Evolutionary conservation across 1,139 yeast species (phyloP).

Genomic region (Saccharomycopsis crataegensis): DNA sequence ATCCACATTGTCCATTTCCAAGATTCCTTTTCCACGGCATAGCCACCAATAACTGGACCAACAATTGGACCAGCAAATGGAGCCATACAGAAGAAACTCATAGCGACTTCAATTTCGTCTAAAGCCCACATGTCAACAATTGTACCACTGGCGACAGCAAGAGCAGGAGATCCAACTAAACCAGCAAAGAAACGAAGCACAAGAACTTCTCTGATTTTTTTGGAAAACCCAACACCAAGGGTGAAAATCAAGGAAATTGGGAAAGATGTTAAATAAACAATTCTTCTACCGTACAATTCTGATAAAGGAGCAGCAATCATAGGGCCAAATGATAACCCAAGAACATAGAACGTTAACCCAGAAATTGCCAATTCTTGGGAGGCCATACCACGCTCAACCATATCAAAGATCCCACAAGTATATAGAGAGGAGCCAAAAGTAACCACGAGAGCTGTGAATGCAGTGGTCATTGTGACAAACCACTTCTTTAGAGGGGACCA

Average conservation of each 20-base stretch:
- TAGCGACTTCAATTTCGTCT: conserved; percentile 58
- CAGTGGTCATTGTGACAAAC: conserved; percentile 56
- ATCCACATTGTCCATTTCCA: conserved; percentile 84
- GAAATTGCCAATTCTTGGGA: conserved; percentile 53
- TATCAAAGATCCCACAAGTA: conserved; percentile 53
- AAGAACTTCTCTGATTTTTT: conserved; percentile 49
- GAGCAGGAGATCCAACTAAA: conserved; percentile 72
- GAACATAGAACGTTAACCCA: conserved; percentile 62
- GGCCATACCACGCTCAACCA: conserved; percentile 38
- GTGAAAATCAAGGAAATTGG: conserved; percentile 68
- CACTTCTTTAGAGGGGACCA: conserved; percentile 61
- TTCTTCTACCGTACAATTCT: conserved; percentile 65
- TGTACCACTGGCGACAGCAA: conserved; percentile 84
- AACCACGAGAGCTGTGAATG: conserved; percentile 56
- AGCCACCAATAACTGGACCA: conserved; percentile 80
- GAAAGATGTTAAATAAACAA: conserved; percentile 50
- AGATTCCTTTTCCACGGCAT: conserved; percentile 57
- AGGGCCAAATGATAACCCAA: conserved; percentile 70
- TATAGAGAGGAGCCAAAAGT: conserved; percentile 66
- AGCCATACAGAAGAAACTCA: conserved; percentile 62
- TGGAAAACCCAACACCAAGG: conserved; percentile 66
- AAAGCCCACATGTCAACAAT: conserved; percentile 69
- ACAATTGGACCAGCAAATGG: conserved; percentile 77
- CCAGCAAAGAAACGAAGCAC: conserved; percentile 78
- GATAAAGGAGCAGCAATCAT: conserved; percentile 71